Percentiles rank a stretch among this genome's conserved stretches.
Conservation (phyloP, 345 rosid genomes). For the Ceriops zippeliana region DNA sequence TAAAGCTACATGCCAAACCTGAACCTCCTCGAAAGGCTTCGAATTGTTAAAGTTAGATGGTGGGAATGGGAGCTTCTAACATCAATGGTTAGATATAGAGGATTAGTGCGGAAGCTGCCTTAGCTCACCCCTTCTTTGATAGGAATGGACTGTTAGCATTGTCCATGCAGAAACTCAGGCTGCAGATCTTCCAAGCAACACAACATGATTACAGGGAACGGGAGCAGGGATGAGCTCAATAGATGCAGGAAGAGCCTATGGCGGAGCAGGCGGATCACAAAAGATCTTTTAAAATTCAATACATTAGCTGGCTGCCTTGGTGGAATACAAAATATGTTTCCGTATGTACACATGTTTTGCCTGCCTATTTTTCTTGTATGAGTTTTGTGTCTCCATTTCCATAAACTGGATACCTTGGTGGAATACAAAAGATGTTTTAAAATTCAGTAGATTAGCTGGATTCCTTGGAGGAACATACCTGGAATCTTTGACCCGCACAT, state of each 20-base stretch:
- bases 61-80: constrained; percentile 97
- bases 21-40: constrained; percentile 68
- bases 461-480: constrained; percentile 17
- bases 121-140: constrained; percentile 79
- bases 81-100: constrained; percentile 86
- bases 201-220: constrained; percentile 84
- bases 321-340: constrained; percentile 39
- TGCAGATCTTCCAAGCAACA: constrained; percentile 70
- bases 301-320: no score
- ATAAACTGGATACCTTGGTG: constrained; percentile 6
- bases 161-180: constrained; percentile 83
- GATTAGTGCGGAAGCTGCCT: constrained; percentile 79
- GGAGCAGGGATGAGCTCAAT: constrained; percentile 79
- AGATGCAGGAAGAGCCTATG: constrained; percentile 69
- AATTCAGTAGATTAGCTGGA: constrained; percentile 29
- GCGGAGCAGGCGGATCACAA: constrained; percentile 97
- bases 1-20: constrained; percentile 74
- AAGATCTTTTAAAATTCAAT: constrained; percentile 23
- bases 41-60: constrained; percentile 73
- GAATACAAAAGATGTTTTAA: constrained; percentile 17
- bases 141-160: constrained; percentile 69
- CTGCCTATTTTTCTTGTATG: constrained; percentile 5
- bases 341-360: constrained; percentile 19
- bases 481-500: constrained; percentile 31
- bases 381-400: constrained; percentile 22